A percentile compares a stretch with the other conserved stretches of the same genome.
Conservation (phyloP, 2,329 filamentous ascomycete genomes). For the Pyrenophora tritici-repentis region DNA sequence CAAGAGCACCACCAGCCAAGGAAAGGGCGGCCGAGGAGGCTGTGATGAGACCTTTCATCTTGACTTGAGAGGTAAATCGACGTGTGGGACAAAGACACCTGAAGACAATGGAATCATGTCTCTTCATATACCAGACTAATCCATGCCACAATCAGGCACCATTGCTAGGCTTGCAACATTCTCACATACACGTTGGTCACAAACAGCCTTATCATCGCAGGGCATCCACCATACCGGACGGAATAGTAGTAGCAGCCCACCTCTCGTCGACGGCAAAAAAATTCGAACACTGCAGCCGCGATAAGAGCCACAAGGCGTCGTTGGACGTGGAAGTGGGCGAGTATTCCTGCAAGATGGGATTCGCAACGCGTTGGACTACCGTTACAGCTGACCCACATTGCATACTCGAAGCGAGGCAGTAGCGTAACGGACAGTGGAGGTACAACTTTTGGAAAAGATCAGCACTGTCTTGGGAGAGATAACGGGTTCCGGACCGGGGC, state of each 20-base stretch:
- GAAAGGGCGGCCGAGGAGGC: constrained; percentile 34
- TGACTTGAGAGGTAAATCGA: constrained; percentile 5
- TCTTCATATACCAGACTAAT: constrained; percentile 23
- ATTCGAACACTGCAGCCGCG: constrained; percentile 11
- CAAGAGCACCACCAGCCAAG: constrained; percentile 28
- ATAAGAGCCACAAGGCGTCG: constrained; percentile 21
- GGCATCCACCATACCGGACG: constrained; percentile 1
- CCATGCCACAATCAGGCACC: neutral
- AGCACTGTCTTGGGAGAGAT: constrained; percentile 10
- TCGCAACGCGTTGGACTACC: constrained; percentile 10
- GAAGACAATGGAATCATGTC: neutral
- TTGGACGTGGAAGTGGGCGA: constrained; percentile 1
- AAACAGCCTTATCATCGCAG: constrained; percentile 21
- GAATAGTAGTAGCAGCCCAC: constrained; percentile 2
- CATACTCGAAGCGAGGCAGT: constrained; percentile 22
- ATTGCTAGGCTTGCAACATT: neutral
- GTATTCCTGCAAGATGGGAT: constrained; percentile 9
- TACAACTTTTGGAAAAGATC: constrained; percentile 9
- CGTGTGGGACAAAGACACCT: constrained; percentile 1
- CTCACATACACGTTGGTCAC: constrained; percentile 24
- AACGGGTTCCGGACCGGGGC: neutral
- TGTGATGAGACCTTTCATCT: constrained; percentile 36
- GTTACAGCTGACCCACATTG: constrained; percentile 3
- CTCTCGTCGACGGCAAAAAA: constrained; percentile 1
- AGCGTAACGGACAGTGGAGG: constrained; percentile 29